phyloP scores from a whole-genome alignment of 2,329 filamentous ascomycete genomes.

The Microsporum canis region DNA sequence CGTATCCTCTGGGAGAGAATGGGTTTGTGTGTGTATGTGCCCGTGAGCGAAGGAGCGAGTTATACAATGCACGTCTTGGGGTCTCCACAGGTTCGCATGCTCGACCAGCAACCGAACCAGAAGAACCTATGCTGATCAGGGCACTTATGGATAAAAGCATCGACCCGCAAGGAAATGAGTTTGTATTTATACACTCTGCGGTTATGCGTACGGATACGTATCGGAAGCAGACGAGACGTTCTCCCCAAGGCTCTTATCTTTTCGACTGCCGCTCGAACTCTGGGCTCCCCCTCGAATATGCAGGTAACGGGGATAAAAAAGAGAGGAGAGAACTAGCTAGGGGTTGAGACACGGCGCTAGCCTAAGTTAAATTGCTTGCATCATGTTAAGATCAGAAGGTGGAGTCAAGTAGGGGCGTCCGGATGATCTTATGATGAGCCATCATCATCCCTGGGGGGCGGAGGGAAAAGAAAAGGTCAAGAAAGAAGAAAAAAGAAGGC shows the following conservation, averaged over 20 bases:
- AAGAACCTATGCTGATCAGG: too few species aligned
- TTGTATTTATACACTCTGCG: too few species aligned
- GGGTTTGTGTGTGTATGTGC: background rate
- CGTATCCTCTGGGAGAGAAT: background rate
- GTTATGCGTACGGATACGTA: too few species aligned
- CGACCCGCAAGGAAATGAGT: too few species aligned
- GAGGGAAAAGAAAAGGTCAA: background rate
- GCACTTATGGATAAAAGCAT: too few species aligned
- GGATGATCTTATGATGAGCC: background rate
- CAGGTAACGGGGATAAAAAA: background rate
- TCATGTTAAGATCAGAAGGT: background rate
- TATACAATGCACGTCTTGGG: too few species aligned
- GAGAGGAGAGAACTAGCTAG: background rate
- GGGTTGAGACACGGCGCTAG: constrained; percentile 3
- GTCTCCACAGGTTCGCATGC: too few species aligned
- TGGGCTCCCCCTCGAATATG: too few species aligned
- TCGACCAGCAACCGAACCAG: too few species aligned
- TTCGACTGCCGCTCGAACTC: too few species aligned
- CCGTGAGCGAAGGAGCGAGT: background rate
- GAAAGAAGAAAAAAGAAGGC: background rate
- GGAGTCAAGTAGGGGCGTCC: background rate
- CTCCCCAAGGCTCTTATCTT: too few species aligned
- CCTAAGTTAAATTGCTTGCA: constrained; percentile 4
- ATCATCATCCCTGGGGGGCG: background rate
- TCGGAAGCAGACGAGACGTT: too few species aligned